These are phyloP conservation scores for Metarhizium guizhouense DNA, from an alignment of 2,329 filamentous ascomycete genomes.

Conservation along the genomic window DNA sequence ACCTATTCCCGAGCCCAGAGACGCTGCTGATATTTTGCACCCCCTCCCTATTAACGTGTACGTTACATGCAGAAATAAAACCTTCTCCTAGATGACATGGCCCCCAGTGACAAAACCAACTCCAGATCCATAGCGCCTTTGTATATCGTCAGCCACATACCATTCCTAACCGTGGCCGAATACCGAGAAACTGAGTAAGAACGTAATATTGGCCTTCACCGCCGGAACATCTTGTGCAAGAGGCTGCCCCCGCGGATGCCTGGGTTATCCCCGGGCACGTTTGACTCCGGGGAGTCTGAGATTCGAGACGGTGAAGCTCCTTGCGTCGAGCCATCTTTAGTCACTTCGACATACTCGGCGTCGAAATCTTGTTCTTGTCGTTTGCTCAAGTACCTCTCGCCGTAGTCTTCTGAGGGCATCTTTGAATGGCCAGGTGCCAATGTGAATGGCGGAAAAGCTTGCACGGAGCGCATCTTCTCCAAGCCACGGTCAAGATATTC, in stretches of 20 bases:
- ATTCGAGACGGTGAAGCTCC: not conserved
- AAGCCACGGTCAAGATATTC: slow-evolving; percentile 38
- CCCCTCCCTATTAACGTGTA: no score
- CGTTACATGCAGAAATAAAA: no score
- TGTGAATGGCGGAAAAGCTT: slow-evolving; percentile 10
- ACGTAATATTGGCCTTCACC: slow-evolving; percentile 8
- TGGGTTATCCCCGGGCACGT: slow-evolving; percentile 11
- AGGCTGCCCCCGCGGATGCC: slow-evolving; percentile 19
- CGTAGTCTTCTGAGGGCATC: slow-evolving; percentile 10
- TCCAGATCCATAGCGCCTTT: not conserved
- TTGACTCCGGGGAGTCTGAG: slow-evolving; percentile 1
- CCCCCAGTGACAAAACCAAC: not conserved
- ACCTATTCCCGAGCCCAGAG: no score
- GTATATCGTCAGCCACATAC: not conserved
- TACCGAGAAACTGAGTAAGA: not conserved
- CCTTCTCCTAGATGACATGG: not conserved
- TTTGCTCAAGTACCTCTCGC: slow-evolving; percentile 19
- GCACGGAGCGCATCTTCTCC: slow-evolving; percentile 29
- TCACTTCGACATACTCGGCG: slow-evolving; percentile 27
- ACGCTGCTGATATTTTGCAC: no score
- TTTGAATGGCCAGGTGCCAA: slow-evolving; percentile 22
- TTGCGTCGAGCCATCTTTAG: slow-evolving; percentile 14
- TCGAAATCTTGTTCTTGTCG: slow-evolving; percentile 16
- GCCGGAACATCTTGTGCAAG: slow-evolving; percentile 28
- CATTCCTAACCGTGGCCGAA: not conserved